Percentiles rank a stretch among this genome's conserved stretches.
phyloP scores from a whole-genome alignment of 2,329 filamentous ascomycete genomes.

The Epichloe baconii region DNA sequence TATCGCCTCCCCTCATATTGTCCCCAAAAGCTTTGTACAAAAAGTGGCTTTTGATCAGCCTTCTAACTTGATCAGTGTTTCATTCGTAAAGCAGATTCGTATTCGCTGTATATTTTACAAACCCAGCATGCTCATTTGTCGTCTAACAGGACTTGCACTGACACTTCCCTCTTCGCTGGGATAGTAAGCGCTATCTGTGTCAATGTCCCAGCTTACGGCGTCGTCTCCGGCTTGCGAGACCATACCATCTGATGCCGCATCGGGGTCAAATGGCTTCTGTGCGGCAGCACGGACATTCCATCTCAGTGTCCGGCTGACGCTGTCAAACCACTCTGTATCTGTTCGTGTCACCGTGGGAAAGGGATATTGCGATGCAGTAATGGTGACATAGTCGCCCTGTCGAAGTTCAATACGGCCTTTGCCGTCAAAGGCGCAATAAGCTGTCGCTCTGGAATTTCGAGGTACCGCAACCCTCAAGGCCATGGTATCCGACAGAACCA shows the following conservation, averaged over 20 bases:
- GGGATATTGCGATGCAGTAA: slow-evolving; percentile 89
- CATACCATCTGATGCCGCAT: slow-evolving; percentile 21
- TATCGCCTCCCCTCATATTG: too few relatives aligned
- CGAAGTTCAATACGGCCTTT: slow-evolving; percentile 89
- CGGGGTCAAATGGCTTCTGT: slow-evolving; percentile 73
- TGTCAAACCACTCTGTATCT: slow-evolving; percentile 92
- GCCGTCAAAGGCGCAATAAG: slow-evolving; percentile 95
- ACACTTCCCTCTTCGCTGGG: slow-evolving; percentile 61
- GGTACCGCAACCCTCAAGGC: slow-evolving; percentile 82
- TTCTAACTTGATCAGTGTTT: not conserved
- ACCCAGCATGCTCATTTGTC: slow-evolving; percentile 62
- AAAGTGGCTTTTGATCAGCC: too few relatives aligned
- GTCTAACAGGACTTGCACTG: slow-evolving; percentile 52
- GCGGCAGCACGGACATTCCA: slow-evolving; percentile 92
- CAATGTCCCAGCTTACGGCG: slow-evolving; percentile 76
- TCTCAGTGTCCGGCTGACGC: slow-evolving; percentile 76
- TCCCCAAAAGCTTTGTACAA: too few relatives aligned
- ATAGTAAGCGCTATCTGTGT: slow-evolving; percentile 66
- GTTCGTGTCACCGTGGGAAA: slow-evolving; percentile 92
- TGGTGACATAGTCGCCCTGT: slow-evolving; percentile 90
- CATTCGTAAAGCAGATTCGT: not conserved
- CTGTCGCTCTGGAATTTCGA: slow-evolving; percentile 71
- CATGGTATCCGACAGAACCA: slow-evolving; percentile 94
- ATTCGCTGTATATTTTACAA: slow-evolving; percentile 10
- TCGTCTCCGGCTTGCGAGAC: slow-evolving; percentile 37